Conservation (phyloP, 352 stramenopile genomes). For the Pythium guiyangense region DNA sequence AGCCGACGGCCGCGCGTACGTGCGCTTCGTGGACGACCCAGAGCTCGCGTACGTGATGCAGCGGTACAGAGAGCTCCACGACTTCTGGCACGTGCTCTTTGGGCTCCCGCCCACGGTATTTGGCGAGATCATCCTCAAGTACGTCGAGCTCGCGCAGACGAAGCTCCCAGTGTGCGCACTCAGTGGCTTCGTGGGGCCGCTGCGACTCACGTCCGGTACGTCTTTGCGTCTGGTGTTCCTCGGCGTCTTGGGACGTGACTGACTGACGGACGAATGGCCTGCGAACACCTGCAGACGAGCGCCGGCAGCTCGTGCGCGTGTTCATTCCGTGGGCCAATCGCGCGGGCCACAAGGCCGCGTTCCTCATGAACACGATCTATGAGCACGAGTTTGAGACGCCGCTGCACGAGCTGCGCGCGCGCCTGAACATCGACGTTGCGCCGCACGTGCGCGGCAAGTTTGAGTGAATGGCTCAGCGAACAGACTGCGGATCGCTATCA, state of each 20-base stretch:
- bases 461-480: neutral
- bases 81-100: slow-evolving; percentile 97
- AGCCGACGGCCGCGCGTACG: slow-evolving; percentile 77
- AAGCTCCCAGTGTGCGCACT: slow-evolving; percentile 93
- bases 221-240: neutral
- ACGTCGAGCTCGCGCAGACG: slow-evolving; percentile 96
- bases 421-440: slow-evolving; percentile 45
- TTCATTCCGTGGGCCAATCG: slow-evolving; percentile 95
- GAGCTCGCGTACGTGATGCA: slow-evolving; percentile 97
- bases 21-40: slow-evolving; percentile 89
- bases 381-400: slow-evolving; percentile 93
- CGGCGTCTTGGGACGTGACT: neutral
- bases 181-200: slow-evolving; percentile 86
- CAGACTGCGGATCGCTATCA: neutral
- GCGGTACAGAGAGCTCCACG: slow-evolving; percentile 91
- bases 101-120: slow-evolving; percentile 92
- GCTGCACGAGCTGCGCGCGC: slow-evolving; percentile 81
- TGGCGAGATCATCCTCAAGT: slow-evolving; percentile 96
- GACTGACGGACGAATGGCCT: neutral
- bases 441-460: slow-evolving; percentile 11
- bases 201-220: slow-evolving; percentile 65
- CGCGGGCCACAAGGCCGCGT: slow-evolving; percentile 57
- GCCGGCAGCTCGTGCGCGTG: slow-evolving; percentile 62
- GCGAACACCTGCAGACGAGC: slow-evolving; percentile 34
- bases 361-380: slow-evolving; percentile 95